Conservation (phyloP, 1,139 yeast species). For the Hyphopichia buzzinii region DNA sequence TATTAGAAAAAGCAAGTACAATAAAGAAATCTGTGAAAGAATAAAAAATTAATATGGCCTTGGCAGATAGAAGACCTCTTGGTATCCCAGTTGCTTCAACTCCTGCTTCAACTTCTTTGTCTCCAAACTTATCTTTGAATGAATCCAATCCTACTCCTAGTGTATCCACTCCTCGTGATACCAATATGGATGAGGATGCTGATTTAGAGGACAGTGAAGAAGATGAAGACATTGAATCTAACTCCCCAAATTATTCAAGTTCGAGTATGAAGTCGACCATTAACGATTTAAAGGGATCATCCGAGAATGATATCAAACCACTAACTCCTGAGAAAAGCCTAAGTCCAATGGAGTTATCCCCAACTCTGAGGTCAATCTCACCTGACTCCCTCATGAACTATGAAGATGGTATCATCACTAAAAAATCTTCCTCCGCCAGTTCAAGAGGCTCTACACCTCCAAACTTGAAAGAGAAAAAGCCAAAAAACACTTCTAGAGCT, state of each 20-base stretch:
- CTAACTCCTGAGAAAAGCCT: slow-evolving; percentile 22
- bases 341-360: slow-evolving; percentile 29
- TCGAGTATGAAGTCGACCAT: slow-evolving; percentile 12
- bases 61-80: slow-evolving; percentile 59
- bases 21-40: background rate
- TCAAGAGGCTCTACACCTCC: slow-evolving; percentile 12
- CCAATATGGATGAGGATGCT: slow-evolving; percentile 6
- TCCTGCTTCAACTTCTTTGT: slow-evolving; percentile 46
- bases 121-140: slow-evolving; percentile 41
- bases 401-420: slow-evolving; percentile 5
- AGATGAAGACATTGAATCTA: slow-evolving; percentile 6
- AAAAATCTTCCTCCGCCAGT: background rate
- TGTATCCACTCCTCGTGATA: background rate
- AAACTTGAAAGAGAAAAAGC: slow-evolving; percentile 24
- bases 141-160: background rate
- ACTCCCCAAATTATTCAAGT: slow-evolving; percentile 2
- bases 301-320: slow-evolving; percentile 16
- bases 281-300: slow-evolving; percentile 12
- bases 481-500: slow-evolving; percentile 38
- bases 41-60: slow-evolving; percentile 44
- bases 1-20: no score
- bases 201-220: slow-evolving; percentile 9
- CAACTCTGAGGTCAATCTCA: slow-evolving; percentile 42
- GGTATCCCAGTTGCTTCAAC: slow-evolving; percentile 40
- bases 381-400: slow-evolving; percentile 44